phyloP scores from a whole-genome alignment of 2,329 filamentous ascomycete genomes.

The Penicillium frequentans region DNA sequence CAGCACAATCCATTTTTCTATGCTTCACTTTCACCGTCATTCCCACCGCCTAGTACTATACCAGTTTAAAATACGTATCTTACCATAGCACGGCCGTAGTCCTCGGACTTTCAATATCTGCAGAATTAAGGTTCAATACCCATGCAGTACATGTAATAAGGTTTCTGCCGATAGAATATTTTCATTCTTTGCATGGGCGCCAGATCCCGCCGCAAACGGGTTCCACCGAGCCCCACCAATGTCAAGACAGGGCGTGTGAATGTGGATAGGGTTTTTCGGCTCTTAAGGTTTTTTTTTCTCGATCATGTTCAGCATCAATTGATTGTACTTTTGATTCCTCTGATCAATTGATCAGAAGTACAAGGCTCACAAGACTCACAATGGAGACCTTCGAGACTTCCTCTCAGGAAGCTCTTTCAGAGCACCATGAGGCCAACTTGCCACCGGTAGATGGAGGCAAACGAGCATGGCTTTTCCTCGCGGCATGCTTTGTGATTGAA shows the following conservation, averaged over 20 bases:
- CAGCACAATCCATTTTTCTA: neutral
- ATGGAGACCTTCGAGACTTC: constrained; percentile 15
- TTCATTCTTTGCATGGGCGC: neutral
- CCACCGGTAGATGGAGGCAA: constrained; percentile 40
- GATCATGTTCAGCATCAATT: neutral
- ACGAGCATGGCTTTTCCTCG: constrained; percentile 49
- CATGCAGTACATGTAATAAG: neutral
- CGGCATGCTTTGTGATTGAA: constrained; percentile 54
- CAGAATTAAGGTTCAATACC: neutral
- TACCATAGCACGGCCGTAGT: fast-evolving
- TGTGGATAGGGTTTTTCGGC: neutral
- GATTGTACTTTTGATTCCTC: neutral
- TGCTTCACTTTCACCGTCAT: neutral
- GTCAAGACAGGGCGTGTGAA: neutral
- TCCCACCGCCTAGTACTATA: neutral
- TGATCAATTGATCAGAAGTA: neutral
- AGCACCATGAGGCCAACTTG: constrained; percentile 19
- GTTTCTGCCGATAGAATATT: neutral
- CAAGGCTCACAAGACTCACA: neutral
- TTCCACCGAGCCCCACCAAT: neutral
- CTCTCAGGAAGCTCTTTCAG: constrained; percentile 1
- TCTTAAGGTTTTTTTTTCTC: neutral
- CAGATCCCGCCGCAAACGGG: neutral
- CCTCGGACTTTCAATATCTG: too few relatives aligned
- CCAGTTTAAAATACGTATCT: neutral